Evolutionary conservation across 1,284 basidiomycete species (phyloP), one percentile per base, ranked within the genome.

Genomic region (Malassezia caprae): DNA sequence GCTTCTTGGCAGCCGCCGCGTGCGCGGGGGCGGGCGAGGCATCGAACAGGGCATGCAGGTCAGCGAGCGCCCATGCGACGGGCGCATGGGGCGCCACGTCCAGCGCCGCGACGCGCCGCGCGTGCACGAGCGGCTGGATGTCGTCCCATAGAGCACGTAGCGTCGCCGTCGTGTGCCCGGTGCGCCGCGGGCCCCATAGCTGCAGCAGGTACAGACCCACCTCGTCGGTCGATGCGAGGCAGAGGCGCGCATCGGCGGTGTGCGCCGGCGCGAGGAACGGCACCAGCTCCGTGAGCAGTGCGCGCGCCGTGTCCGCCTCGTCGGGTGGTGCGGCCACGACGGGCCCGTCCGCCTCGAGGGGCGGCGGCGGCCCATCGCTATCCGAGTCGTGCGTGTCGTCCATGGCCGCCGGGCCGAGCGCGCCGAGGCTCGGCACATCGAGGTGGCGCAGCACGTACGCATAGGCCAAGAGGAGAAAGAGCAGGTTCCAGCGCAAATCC

Each of bases 381-480:
- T 53, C 51, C 4, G 34, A 23, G 19, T 53, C 51, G 27, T 19
- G 4, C 8, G 31, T 13, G 8, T 11, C 27, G 24, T 5, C 13
- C 1, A 10, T 31, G 15, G 10, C 31, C 7, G 23, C 48, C 15
- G 15, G 23, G 12, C n/a, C 37, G 5, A 17, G 21, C 24, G 48
- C 40, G 4, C 59, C 57, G 37, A 66, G 44, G 49, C 64, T 64
- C 6, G 45, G 19, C 8, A 60, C 15, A n/a, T 63, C 56, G 8
- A 67, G 10, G 34, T 64, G 57, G 27, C 63, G 51, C 4, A 69
- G 49, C 1, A 55, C 46, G 43, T 64, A 69, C 0, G 62, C 40
- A 21, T 69, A 66, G 1, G 62, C 62, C 54, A 69, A 56, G 11
- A 54, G 19, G 34, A 54, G 19, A 13, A 32, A 40, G 2, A 51